Conservation (phyloP, 2,329 filamentous ascomycete species). For the Xylariaceae sp. region DNA sequence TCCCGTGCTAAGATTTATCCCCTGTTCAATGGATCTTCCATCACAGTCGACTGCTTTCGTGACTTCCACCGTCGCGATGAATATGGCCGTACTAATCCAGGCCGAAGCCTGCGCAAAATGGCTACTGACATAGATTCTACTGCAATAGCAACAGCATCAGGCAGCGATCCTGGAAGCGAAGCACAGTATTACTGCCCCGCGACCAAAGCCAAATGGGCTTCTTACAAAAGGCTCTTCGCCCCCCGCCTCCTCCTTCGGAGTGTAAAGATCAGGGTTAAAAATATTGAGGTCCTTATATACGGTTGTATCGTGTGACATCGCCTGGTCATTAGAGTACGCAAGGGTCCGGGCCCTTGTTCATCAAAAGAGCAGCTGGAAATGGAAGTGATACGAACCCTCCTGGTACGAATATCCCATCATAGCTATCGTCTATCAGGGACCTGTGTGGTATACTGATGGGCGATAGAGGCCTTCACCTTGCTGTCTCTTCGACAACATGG, state of each 20-base stretch:
- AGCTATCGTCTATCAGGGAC: conserved; percentile 34
- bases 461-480: conserved; percentile 29
- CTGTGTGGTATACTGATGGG: conserved; percentile 36
- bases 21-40: conserved; percentile 12
- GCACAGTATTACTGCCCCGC: conserved; percentile 21
- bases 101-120: conserved; percentile 46
- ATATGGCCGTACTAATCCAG: conserved; percentile 31
- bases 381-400: conserved; percentile 33
- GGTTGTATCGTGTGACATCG: conserved; percentile 31
- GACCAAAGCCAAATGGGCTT: conserved; percentile 38
- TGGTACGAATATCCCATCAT: conserved; percentile 41
- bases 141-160: too few species aligned
- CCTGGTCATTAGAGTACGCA: conserved; percentile 38
- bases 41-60: conserved; percentile 15
- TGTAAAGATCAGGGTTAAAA: conserved; percentile 30
- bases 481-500: conserved; percentile 36
- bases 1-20: conserved; percentile 13
- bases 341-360: too few species aligned
- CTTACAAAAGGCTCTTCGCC: conserved; percentile 26
- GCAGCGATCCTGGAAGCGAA: too few species aligned
- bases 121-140: conserved; percentile 34
- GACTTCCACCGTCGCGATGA: conserved; percentile 26
- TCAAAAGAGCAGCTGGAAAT: too few species aligned
- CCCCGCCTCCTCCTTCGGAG: conserved; percentile 17
- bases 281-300: conserved; percentile 25